A percentile compares a stretch with the other conserved stretches of the same genome.
Conservation (phyloP, 2,329 filamentous ascomycete genomes). For the Penicillium crustosum region DNA sequence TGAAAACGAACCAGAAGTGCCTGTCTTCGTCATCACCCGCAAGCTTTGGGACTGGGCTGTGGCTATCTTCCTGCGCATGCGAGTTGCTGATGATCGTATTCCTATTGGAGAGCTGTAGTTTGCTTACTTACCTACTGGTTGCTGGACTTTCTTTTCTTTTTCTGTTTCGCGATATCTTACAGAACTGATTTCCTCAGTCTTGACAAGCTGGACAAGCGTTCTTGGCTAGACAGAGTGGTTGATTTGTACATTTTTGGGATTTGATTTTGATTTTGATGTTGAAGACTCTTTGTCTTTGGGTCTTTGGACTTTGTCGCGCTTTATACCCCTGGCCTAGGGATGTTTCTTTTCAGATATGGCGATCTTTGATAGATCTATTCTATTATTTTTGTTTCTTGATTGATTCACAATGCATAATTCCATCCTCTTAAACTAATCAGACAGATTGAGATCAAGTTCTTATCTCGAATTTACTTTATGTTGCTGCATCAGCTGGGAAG, state of each 20-base stretch:
- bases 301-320: background rate
- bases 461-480: background rate
- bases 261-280: background rate
- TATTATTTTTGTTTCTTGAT: background rate
- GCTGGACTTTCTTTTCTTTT: background rate
- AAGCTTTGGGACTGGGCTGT: conserved; percentile 43
- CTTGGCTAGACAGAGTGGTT: background rate
- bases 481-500: background rate
- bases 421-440: background rate
- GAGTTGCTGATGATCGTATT: conserved; percentile 31
- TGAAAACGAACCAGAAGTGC: conserved; percentile 61
- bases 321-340: conserved; percentile 9
- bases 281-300: background rate
- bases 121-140: background rate
- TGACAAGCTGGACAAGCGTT: conserved; percentile 1
- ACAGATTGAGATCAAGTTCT: too few species aligned
- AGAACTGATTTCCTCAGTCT: background rate
- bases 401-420: background rate
- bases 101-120: conserved; percentile 26
- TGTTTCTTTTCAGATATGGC: conserved; percentile 3
- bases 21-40: conserved; percentile 53
- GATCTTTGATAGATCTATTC: conserved; percentile 23
- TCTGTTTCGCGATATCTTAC: background rate
- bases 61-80: conserved; percentile 37
- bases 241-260: conserved; percentile 17